Conservation (phyloP, 169 alveolate genomes). For the Babesia gibsoni region DNA sequence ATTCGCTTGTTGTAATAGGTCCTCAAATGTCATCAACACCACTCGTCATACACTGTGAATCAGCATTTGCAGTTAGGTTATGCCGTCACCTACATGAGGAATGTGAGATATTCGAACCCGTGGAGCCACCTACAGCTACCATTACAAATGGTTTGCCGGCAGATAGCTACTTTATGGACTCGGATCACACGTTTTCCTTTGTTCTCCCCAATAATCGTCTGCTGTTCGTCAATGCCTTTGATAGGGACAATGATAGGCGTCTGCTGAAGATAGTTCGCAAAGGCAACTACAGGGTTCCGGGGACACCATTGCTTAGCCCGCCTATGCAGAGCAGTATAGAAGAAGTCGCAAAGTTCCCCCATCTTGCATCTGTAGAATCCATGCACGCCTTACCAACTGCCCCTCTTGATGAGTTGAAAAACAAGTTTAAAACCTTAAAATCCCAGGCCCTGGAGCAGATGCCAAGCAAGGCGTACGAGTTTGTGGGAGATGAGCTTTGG, state of each 20-base stretch:
- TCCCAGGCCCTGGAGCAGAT: neutral
- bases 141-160: constrained; percentile 42
- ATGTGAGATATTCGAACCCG: constrained; percentile 2
- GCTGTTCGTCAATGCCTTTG: constrained; percentile 26
- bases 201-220: neutral
- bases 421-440: too few species aligned
- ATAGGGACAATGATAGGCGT: constrained; percentile 11
- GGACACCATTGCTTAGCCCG: neutral
- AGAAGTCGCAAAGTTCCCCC: too few species aligned
- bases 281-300: neutral
- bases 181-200: constrained; percentile 20
- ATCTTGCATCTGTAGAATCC: too few species aligned
- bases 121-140: constrained; percentile 44
- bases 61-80: constrained; percentile 4
- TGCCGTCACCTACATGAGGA: constrained; percentile 11
- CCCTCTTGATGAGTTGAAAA: neutral
- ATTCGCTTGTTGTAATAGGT: constrained; percentile 31
- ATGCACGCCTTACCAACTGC: neutral
- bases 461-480: constrained; percentile 17
- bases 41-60: constrained; percentile 3
- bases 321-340: too few species aligned
- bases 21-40: constrained; percentile 57
- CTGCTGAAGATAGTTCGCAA: constrained; percentile 4
- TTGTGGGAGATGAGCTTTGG: constrained; percentile 5
- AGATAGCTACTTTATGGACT: neutral